Evolutionary conservation across 305 asterid species (phyloP).

Genomic region (Fraxinus sp.): DNA sequence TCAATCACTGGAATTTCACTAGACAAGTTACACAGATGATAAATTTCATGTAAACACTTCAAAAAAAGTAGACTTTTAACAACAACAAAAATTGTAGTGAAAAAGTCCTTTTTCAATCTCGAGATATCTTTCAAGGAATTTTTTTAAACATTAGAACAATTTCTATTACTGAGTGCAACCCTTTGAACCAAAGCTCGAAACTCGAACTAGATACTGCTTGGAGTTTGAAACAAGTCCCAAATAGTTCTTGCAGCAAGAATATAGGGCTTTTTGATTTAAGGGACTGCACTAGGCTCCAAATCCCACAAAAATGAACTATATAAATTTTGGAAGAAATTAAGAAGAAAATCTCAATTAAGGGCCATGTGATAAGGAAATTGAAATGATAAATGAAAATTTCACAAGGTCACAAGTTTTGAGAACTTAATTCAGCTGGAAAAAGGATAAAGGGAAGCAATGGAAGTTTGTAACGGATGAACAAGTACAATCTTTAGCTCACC

Average conservation of each 20-base stretch:
- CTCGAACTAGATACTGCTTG: background rate
- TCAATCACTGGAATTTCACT: background rate
- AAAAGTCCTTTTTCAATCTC: background rate
- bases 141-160: background rate
- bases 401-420: background rate
- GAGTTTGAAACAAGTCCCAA: background rate
- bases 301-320: background rate
- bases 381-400: background rate
- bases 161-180: background rate
- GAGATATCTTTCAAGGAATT: background rate
- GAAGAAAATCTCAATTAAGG: background rate
- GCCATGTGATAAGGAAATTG: background rate
- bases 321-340: background rate
- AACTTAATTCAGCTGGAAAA: background rate
- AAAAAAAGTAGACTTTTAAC: too few relatives aligned
- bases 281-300: background rate
- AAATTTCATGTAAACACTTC: background rate
- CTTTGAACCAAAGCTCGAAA: background rate
- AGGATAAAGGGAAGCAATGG: slow-evolving; percentile 31
- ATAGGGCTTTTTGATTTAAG: background rate
- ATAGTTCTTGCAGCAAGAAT: background rate
- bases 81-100: background rate
- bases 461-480: slow-evolving; percentile 43
- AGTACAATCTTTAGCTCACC: slow-evolving; percentile 40
- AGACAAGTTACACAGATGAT: background rate